Percentiles rank a stretch among this genome's conserved stretches.
Conservation (phyloP, 768 basidiomycete species). For the Suillus spraguei region DNA sequence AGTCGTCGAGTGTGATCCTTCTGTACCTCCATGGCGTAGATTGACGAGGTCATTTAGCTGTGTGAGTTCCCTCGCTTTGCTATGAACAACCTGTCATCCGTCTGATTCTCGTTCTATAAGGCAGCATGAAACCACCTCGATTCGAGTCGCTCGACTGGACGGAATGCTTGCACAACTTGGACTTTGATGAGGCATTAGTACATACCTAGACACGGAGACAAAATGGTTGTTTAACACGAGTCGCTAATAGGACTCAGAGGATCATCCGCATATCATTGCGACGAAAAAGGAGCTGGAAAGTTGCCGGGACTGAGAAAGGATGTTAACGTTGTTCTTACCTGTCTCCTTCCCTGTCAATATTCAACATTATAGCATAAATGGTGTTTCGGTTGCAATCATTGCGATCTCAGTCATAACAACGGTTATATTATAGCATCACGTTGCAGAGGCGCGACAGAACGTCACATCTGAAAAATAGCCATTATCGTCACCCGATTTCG, state of each 20-base stretch:
- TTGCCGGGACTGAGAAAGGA: background rate
- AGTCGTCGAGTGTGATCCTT: background rate
- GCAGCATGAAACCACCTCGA: background rate
- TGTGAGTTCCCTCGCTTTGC: background rate
- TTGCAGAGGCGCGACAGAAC: too few relatives aligned
- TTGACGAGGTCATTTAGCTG: background rate
- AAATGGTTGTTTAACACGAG: background rate
- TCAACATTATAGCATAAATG: too few relatives aligned
- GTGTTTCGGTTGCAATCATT: too few relatives aligned
- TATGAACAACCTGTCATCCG: too few relatives aligned
- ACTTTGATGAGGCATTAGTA: background rate
- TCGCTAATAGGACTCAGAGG: background rate
- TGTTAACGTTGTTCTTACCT: too few relatives aligned
- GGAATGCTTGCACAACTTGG: background rate
- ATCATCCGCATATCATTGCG: background rate
- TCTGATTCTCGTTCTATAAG: background rate
- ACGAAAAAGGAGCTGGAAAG: background rate
- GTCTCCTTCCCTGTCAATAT: background rate
- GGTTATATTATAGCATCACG: too few relatives aligned
- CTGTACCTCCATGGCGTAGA: background rate
- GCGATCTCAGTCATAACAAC: too few relatives aligned
- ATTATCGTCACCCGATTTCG: too few relatives aligned
- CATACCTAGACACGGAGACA: background rate
- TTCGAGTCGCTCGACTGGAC: background rate
- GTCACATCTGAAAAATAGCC: too few relatives aligned